Percentiles rank a stretch among this genome's conserved stretches.
phyloP scores from a whole-genome alignment of 2,329 filamentous ascomycete genomes.

The Verruconis gallopava region DNA sequence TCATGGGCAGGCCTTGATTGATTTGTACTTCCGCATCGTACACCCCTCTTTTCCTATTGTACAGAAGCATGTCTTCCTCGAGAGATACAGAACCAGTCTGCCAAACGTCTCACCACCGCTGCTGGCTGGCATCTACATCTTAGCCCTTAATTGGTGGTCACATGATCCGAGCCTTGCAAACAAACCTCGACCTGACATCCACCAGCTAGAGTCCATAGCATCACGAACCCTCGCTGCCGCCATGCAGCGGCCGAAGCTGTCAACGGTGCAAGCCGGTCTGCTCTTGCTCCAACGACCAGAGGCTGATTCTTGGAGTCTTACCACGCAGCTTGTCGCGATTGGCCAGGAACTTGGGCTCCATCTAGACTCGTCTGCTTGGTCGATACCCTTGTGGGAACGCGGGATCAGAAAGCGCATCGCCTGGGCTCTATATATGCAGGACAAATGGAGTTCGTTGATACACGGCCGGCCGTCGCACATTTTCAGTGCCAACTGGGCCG shows the following conservation, averaged over 20 bases:
- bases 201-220: conserved; percentile 59
- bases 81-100: conserved; percentile 60
- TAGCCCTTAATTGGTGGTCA: conserved; percentile 83
- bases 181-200: conserved; percentile 56
- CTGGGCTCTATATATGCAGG: conserved; percentile 89
- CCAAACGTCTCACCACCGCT: conserved; percentile 60
- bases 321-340: conserved; percentile 75
- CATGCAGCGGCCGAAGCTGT: conserved; percentile 70
- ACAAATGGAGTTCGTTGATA: conserved; percentile 80
- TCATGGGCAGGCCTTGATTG: conserved; percentile 63
- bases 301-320: conserved; percentile 71
- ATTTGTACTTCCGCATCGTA: conserved; percentile 69
- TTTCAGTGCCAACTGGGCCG: conserved; percentile 61
- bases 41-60: conserved; percentile 74
- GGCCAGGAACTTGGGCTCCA: conserved; percentile 81
- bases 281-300: conserved; percentile 63
- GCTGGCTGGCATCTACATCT: conserved; percentile 68
- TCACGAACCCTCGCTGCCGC: conserved; percentile 60
- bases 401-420: conserved; percentile 73
- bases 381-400: conserved; percentile 78
- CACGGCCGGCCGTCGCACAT: conserved; percentile 77
- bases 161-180: conserved; percentile 53
- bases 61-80: conserved; percentile 66
- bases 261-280: conserved; percentile 65
- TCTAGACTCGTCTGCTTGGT: conserved; percentile 76